Percentiles rank a stretch among this genome's conserved stretches.
Evolutionary conservation across 441 rosid species (phyloP).

Genomic region (Theobroma grandiflorum): DNA sequence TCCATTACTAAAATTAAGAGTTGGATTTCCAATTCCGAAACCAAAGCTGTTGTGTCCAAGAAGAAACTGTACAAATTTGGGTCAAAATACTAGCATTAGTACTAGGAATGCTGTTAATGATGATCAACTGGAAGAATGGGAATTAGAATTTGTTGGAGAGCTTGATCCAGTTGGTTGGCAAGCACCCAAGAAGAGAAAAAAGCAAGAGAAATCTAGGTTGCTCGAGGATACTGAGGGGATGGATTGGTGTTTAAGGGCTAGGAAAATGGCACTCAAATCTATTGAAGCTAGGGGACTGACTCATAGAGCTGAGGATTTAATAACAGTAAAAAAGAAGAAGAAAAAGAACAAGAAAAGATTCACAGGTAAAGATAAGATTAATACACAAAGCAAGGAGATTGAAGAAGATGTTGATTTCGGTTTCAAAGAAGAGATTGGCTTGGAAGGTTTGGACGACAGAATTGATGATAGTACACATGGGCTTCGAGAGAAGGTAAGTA

Average conservation of each 20-base stretch:
- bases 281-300: conserved; percentile 82
- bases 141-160: conserved; percentile 76
- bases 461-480: conserved; percentile 42
- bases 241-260: conserved; percentile 95
- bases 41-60: conserved; percentile 32
- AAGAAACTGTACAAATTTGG: conserved; percentile 34
- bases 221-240: conserved; percentile 70
- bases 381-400: conserved; percentile 40
- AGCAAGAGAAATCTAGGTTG: conserved; percentile 46
- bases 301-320: conserved; percentile 55
- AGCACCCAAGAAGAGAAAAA: conserved; percentile 72
- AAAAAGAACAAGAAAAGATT: conserved; percentile 58
- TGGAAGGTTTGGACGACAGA: conserved; percentile 35
- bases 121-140: conserved; percentile 58
- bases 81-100: conserved; percentile 32
- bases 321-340: conserved; percentile 63
- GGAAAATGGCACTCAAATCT: conserved; percentile 73
- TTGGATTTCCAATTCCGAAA: conserved; percentile 27
- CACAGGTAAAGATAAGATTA: conserved; percentile 39
- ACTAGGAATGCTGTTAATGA: conserved; percentile 29
- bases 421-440: conserved; percentile 43
- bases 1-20: conserved; percentile 38
- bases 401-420: conserved; percentile 54
- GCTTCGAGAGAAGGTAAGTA: conserved; percentile 58
- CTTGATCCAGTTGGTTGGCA: conserved; percentile 66